These are phyloP conservation scores for Neophaeococcomyces aloes DNA, from an alignment of 2,329 filamentous ascomycete genomes.

Conservation along the genomic window DNA sequence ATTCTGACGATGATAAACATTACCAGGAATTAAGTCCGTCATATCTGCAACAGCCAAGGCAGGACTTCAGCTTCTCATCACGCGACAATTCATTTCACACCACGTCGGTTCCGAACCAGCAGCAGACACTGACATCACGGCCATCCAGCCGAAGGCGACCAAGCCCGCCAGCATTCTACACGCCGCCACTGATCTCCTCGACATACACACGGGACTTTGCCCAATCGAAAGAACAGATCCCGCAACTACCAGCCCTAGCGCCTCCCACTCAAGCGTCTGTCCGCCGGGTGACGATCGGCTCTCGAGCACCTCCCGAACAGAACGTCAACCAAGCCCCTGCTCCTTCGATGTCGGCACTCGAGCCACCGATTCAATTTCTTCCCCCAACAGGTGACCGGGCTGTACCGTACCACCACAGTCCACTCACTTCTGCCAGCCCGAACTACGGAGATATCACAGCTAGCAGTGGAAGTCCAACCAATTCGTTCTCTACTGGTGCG, in stretches of 20 bases:
- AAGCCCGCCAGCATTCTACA: slow-evolving; percentile 4
- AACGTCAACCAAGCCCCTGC: neutral
- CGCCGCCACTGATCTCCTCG: neutral
- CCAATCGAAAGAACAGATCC: neutral
- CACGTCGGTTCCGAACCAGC: neutral
- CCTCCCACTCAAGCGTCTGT: neutral
- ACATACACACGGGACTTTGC: neutral
- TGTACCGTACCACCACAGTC: neutral
- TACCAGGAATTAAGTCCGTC: neutral
- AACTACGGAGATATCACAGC: neutral
- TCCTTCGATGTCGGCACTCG: neutral
- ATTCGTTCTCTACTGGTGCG: neutral
- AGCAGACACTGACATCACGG: neutral
- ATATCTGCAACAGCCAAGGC: neutral
- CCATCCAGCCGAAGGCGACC: slow-evolving; percentile 2
- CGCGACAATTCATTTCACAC: neutral
- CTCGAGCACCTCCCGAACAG: neutral
- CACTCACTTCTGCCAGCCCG: neutral
- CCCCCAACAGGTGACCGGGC: neutral
- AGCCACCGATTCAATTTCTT: neutral
- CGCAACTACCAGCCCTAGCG: neutral
- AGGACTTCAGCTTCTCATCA: neutral
- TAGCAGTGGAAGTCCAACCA: neutral
- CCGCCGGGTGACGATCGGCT: slow-evolving; percentile 3
- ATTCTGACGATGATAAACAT: slow-evolving; percentile 2